Conservation (phyloP, 1,139 yeast genomes). For the Blastobotrys persicus region DNA sequence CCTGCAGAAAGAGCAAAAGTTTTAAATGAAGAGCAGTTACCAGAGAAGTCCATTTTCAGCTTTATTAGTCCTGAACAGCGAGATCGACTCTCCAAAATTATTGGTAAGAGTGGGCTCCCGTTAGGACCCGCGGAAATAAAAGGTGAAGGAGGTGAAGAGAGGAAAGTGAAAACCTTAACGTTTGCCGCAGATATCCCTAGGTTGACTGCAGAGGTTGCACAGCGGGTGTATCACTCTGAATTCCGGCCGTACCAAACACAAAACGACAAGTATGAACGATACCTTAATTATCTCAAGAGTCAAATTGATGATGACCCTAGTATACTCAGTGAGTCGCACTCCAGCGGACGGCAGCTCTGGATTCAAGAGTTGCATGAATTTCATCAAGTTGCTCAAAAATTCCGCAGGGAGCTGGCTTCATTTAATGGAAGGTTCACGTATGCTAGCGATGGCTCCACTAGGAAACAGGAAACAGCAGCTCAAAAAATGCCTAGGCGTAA, state of each 20-base stretch:
- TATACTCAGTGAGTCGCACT: neutral
- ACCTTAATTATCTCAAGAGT: slow-evolving; percentile 20
- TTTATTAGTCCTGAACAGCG: slow-evolving; percentile 24
- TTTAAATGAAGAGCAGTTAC: slow-evolving; percentile 20
- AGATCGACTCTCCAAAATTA: slow-evolving; percentile 16
- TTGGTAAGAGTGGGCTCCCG: slow-evolving; percentile 1
- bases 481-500: neutral
- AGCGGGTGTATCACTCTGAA: slow-evolving; percentile 23
- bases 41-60: slow-evolving; percentile 27
- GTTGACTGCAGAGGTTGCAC: slow-evolving; percentile 20
- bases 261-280: slow-evolving; percentile 22
- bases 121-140: neutral
- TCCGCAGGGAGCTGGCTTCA: neutral
- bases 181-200: slow-evolving; percentile 18
- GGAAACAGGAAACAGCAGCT: neutral
- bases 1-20: slow-evolving; percentile 8
- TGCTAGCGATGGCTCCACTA: neutral
- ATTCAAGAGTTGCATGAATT: slow-evolving; percentile 30
- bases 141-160: neutral
- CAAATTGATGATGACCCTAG: slow-evolving; percentile 16
- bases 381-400: slow-evolving; percentile 26
- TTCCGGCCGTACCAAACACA: slow-evolving; percentile 26
- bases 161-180: neutral
- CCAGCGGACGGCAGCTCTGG: neutral
- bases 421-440: slow-evolving; percentile 7